Evolutionary conservation across 805 yeast species (phyloP).

Genomic region (Candida orba): DNA sequence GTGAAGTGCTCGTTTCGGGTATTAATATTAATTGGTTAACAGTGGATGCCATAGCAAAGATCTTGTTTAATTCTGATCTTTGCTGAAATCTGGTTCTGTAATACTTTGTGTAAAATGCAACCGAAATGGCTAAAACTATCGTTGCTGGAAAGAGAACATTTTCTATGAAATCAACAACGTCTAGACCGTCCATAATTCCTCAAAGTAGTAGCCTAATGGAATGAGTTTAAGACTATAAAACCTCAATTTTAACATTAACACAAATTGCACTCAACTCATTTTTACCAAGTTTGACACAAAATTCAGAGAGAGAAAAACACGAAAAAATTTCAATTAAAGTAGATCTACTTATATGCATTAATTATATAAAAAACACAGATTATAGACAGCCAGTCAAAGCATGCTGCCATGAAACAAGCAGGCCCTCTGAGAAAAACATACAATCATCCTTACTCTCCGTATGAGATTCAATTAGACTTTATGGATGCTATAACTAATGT

Average conservation of each 20-base stretch:
- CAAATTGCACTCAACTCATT: not conserved
- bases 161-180: constrained; percentile 5
- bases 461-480: constrained; percentile 65
- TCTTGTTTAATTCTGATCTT: constrained; percentile 1
- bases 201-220: not conserved
- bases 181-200: constrained; percentile 1
- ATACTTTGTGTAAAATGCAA: constrained; percentile 1
- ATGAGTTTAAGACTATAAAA: not conserved
- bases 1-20: constrained; percentile 24
- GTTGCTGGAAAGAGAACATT: constrained; percentile 4
- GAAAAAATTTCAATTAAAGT: not conserved
- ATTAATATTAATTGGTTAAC: constrained; percentile 9
- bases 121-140: not conserved
- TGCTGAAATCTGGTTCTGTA: constrained; percentile 2
- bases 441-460: constrained; percentile 79
- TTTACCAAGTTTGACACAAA: not conserved
- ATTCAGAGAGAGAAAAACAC: not conserved
- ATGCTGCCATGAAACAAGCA: constrained; percentile 5
- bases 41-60: constrained; percentile 1
- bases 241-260: not conserved
- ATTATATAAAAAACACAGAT: constrained; percentile 4
- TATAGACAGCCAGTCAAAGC: not conserved
- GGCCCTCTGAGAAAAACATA: constrained; percentile 24
- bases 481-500: constrained; percentile 72
- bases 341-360: not conserved